Base-by-base conservation (phyloP, 148 eudicot genomes). In the Spergularia bocconei region DNA sequence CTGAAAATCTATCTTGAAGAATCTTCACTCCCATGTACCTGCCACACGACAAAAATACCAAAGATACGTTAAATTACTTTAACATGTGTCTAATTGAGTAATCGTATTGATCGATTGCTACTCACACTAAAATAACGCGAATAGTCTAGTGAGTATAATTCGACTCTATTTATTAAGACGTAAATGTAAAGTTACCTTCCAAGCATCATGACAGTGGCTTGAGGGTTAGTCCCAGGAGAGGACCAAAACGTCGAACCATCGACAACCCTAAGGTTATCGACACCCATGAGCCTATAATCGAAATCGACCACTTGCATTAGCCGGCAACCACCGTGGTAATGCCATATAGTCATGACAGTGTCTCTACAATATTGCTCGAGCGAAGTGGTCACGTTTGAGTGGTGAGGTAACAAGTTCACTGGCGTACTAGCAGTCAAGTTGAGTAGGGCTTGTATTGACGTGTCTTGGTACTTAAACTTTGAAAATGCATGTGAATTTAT, bases 151-250 rank as follows among this genome's bases (percentile, higher is more conserved):
- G 36, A 29, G 36, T 29, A 29, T 1, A 0, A 0, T 29, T 29
- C 4, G 36, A 29, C 36, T 29, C 36, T 3, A 29, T 29, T 29
- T 2, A 29, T 0, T 2, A 29, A 29, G 36, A 29, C 36, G 36
- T 2, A 29, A 29, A 29, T 29, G 36, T 29, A 29, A 29, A 61
- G n/a, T 64, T 85, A 89, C 97, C 97, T 88, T 78, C 97, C 97
- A 21, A 91, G 91, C 97, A 91, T 89, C 97, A 91, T 89, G 12
- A 91, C 88, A 14, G 93, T 88, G 51, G 97, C 97, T 71, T 91
- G 97, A 82, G 97, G 97, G 83, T 91, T 91, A 70, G 93, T 89
- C 29, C 97, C 97, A 4, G 93, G 97, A 38, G 97, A 85, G 74
- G 75, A 79, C 78, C 76, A 77, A 70, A 91, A 88, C 0, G 97